These are phyloP conservation scores for Croton laevigatus DNA, from an alignment of 441 rosid genomes.

Conservation along the genomic window DNA sequence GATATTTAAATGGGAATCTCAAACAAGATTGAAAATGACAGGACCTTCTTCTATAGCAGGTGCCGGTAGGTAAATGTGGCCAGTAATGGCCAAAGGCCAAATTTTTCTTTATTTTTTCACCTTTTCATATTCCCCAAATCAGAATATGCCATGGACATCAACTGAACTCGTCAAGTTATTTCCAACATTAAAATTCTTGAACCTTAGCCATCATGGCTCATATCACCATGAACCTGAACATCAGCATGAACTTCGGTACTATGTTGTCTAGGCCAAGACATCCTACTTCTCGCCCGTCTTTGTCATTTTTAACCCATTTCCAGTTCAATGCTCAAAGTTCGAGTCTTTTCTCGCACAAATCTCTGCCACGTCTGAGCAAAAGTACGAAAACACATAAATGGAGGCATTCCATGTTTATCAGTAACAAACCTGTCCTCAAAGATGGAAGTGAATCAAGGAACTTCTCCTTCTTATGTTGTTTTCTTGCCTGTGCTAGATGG, in stretches of 20 bases:
- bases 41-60: not conserved
- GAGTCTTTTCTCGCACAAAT: conserved; percentile 10
- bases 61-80: conserved; percentile 7
- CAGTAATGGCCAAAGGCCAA: conserved; percentile 9
- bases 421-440: conserved; percentile 34
- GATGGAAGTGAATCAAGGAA: conserved; percentile 29
- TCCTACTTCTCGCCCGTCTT: conserved; percentile 13
- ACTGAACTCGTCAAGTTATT: not conserved
- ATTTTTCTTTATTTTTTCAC: not conserved
- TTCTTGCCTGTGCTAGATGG: conserved; percentile 68
- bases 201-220: not conserved
- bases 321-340: conserved; percentile 4
- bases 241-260: not conserved
- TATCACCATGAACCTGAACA: conserved; percentile 13
- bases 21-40: conserved; percentile 31
- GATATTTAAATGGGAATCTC: conserved; percentile 14
- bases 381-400: conserved; percentile 20
- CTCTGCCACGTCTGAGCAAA: conserved; percentile 13
- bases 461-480: conserved; percentile 34
- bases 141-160: not conserved
- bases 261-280: conserved; percentile 18
- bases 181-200: not conserved
- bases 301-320: conserved; percentile 11
- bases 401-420: conserved; percentile 40
- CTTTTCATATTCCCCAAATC: not conserved